These are phyloP conservation scores for Pseudocercospora vitis DNA, from an alignment of 2,329 filamentous ascomycete species.

Conservation along the genomic window DNA sequence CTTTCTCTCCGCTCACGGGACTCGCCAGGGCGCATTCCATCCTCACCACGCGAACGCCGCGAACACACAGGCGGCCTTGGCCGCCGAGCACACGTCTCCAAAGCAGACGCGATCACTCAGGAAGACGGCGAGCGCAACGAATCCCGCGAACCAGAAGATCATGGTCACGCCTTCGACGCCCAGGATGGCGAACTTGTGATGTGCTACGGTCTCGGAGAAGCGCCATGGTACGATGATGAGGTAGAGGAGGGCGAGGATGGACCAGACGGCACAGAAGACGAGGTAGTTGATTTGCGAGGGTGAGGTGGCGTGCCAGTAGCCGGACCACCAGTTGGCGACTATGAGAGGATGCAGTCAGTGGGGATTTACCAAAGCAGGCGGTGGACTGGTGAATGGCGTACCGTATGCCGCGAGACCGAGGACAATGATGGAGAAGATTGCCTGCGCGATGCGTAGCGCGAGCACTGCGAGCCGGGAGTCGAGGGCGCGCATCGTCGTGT, in stretches of 20 bases:
- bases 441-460: slow-evolving; percentile 66
- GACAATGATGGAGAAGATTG: slow-evolving; percentile 69
- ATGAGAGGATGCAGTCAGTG: background rate
- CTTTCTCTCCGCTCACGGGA: slow-evolving; percentile 7
- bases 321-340: slow-evolving; percentile 59
- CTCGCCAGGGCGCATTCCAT: background rate
- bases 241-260: slow-evolving; percentile 67
- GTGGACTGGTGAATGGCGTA: slow-evolving; percentile 43
- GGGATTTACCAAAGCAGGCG: background rate
- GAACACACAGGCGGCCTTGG: slow-evolving; percentile 66
- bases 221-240: slow-evolving; percentile 62
- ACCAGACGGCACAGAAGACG: slow-evolving; percentile 77
- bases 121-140: slow-evolving; percentile 71
- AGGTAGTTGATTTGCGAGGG: slow-evolving; percentile 70
- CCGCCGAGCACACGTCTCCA: slow-evolving; percentile 57
- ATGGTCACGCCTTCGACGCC: slow-evolving; percentile 70
- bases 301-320: slow-evolving; percentile 52
- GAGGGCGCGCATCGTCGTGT: slow-evolving; percentile 6
- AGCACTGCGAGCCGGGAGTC: slow-evolving; percentile 46
- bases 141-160: slow-evolving; percentile 88
- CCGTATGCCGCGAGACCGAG: slow-evolving; percentile 73
- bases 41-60: slow-evolving; percentile 63
- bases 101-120: slow-evolving; percentile 56
- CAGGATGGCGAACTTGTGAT: slow-evolving; percentile 66
- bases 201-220: slow-evolving; percentile 45